Evolutionary conservation across 1,284 basidiomycete genomes (phyloP).

Genomic region (Mycena sp.): DNA sequence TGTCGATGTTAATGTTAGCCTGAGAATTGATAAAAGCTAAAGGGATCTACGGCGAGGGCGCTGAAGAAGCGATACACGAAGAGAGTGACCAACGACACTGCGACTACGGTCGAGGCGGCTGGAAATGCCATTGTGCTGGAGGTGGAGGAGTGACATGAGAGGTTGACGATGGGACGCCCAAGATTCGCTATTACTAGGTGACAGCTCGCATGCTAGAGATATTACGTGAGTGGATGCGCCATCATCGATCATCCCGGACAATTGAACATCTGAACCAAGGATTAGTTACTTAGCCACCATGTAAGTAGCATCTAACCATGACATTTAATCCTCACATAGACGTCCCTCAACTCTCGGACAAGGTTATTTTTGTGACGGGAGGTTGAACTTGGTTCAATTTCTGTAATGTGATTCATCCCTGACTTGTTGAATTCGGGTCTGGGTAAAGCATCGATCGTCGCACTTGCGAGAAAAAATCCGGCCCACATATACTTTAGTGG

Average conservation of each 20-base stretch:
- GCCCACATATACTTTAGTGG: conserved; percentile 20
- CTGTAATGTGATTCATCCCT: not conserved
- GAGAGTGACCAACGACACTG: not conserved
- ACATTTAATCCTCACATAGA: conserved; percentile 27
- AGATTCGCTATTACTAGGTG: too few species aligned
- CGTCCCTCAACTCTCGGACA: conserved; percentile 25
- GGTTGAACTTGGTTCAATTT: not conserved
- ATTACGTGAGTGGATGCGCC: too few species aligned
- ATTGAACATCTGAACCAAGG: too few species aligned
- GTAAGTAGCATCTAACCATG: too few species aligned
- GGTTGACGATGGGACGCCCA: too few species aligned
- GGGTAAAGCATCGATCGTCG: conserved; percentile 25
- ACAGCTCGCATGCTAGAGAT: too few species aligned
- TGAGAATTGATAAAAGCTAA: not conserved
- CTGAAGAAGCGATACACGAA: not conserved
- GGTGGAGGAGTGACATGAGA: too few species aligned
- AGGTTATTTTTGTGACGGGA: conserved; percentile 33
- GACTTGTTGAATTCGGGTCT: conserved; percentile 20
- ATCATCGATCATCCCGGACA: too few species aligned
- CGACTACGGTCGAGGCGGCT: too few species aligned
- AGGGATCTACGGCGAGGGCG: not conserved
- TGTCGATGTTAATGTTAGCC: not conserved
- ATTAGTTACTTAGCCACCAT: too few species aligned
- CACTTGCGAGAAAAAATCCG: conserved; percentile 12
- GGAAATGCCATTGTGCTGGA: too few species aligned